Evolutionary conservation across 768 basidiomycete genomes (phyloP), one percentile per base, ranked within the genome.

Genomic region (Agaricus subrufescens): DNA sequence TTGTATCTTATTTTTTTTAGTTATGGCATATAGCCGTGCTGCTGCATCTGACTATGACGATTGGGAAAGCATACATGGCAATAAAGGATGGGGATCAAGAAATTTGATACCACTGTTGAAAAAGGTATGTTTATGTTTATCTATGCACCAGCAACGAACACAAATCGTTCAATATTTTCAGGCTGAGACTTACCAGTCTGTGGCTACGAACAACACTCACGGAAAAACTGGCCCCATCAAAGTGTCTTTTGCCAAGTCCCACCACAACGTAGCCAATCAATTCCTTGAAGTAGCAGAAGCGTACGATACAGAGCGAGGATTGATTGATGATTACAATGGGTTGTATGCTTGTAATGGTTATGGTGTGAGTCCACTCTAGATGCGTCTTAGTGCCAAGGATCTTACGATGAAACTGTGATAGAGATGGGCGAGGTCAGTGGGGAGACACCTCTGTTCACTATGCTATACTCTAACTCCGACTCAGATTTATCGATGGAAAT

Each of bases 21-120:
- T 77, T 58, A 74, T 75, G 64, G 73, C 81, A 73, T 87, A 86
- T 58, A 79, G 75, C 0, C 77, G 86, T 25, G 78, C 82, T 12
- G 67, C 80, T 7, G 79, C 82, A 1, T 85, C 84, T 0, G 86
- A 88, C 62, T 86, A 19, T 19, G 82, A 88, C 58, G 81, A 81
- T 50, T 87, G 85, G 86, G 77, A 79, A 61, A 68, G 56, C 0
- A 63, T 71, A 1, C 66, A 79, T 25, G 73, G 72, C 3, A 85
- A 86, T 62, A 66, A 76, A 1, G 86, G 85, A 1, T 88, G 86
- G 86, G 73, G 83, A 5, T 80, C 81, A 0, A 69, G 73, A 47
- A 71, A 80, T 27, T 62, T 88, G 3, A 76, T 86, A 34, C 85
- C 85, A 0, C 67, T 86, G 14, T 59, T 85, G 27, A 78, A 71